Evolutionary conservation across 768 basidiomycete species (phyloP), one percentile per base, ranked within the genome.

Genomic region (Mycena pura): DNA sequence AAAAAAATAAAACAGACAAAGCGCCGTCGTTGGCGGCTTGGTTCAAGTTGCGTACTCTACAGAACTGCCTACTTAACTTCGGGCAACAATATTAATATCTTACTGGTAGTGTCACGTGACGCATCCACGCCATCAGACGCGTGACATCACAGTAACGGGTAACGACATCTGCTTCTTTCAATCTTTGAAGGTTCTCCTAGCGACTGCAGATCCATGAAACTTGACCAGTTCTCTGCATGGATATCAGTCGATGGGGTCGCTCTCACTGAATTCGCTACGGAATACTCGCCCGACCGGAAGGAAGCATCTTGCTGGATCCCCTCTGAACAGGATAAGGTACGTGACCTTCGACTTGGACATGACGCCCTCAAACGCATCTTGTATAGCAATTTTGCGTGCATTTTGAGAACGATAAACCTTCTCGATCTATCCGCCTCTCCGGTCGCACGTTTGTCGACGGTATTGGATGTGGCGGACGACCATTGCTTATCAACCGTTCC

Each of bases 251-350:
- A 46, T 22, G 57, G 63, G 9, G 28, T 17, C 21, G n/a, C 17
- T 10, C 19, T 59, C 3, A 3, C 58, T 6, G 63, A 64, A 21
- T 60, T 43, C 28, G 63, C 48, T 1, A n/a, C 43, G 5, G 58
- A 64, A 27, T 36, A 45, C 25, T 64, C 63, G 3, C 41, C 46
- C 9, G 63, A 55, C 14, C 58, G 53, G 10, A 49, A 6, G 38
- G 43, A 56, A 3, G 54, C 48, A 5, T 47, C 53, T 10, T 60
- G 58, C 43, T 64, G 63, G 54, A 56, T 60, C 15, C 34, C 63
- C 5, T 64, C 63, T 2, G 47, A 55, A 22, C 27, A 39, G 5
- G 53, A 51, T 48, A 58, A 64, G 53, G 63, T 57, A 5, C 19
- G 22, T 19, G 10, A 19, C 14, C 7, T 0, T 4, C 25, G 25